Percentiles rank a stretch among this genome's conserved stretches.
Evolutionary conservation across 2,329 filamentous ascomycete genomes (phyloP).

Genomic region (Arachnopeziza araneosa): DNA sequence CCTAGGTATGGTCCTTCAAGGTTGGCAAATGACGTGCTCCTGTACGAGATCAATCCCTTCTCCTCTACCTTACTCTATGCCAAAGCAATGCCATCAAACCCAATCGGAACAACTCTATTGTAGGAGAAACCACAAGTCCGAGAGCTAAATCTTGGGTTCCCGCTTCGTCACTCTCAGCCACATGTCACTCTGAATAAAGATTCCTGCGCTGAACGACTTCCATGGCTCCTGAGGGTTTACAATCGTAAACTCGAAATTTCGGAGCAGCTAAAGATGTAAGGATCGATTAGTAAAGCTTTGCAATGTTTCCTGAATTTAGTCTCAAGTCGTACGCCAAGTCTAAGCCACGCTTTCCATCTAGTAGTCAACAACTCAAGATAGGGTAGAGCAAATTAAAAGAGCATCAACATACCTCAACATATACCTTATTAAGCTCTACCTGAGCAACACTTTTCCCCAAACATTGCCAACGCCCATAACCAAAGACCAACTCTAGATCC

Average conservation of each 20-base stretch:
- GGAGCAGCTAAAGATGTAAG: constrained; percentile 3
- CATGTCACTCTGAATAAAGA: not conserved
- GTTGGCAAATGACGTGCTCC: too few species aligned
- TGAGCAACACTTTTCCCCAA: constrained; percentile 43
- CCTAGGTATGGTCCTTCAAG: too few species aligned
- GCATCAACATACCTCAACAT: constrained; percentile 38
- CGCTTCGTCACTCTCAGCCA: not conserved
- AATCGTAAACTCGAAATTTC: constrained; percentile 9
- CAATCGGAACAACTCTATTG: not conserved
- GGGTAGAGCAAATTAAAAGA: not conserved
- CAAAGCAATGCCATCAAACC: not conserved
- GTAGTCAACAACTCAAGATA: not conserved
- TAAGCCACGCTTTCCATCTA: not conserved
- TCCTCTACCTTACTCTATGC: not conserved
- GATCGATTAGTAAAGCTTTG: not conserved
- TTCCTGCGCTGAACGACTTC: not conserved
- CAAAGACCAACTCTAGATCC: constrained; percentile 40
- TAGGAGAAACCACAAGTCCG: not conserved
- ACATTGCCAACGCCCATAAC: constrained; percentile 40
- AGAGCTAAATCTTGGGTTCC: not conserved
- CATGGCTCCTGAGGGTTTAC: constrained; percentile 4
- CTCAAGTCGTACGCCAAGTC: too few species aligned
- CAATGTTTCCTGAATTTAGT: not conserved
- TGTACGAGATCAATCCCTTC: too few species aligned
- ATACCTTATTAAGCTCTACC: constrained; percentile 44